Conservation (phyloP, 2,329 filamentous ascomycete species). For the Cercospora zeina region DNA sequence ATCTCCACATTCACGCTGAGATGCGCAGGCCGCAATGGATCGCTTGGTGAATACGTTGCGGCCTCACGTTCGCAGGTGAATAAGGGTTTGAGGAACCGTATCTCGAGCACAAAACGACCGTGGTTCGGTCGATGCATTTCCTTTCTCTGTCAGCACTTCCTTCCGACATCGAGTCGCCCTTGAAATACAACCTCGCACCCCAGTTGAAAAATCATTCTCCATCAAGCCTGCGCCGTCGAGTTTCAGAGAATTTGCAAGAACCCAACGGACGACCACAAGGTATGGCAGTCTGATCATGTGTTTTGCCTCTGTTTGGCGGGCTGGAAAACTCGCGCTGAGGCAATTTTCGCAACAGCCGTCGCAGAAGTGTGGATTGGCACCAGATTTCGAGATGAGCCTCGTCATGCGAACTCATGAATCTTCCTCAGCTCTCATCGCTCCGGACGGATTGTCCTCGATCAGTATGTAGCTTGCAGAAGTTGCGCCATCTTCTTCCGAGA, state of each 20-base stretch:
- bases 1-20: background rate
- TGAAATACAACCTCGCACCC: background rate
- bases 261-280: background rate
- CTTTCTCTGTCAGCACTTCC: background rate
- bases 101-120: background rate
- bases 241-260: conserved; percentile 2
- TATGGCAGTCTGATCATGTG: background rate
- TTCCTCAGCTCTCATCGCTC: background rate
- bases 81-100: background rate
- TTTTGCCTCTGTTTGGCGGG: too few species aligned
- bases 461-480: background rate
- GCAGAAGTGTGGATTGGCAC: background rate
- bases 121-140: background rate
- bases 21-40: background rate
- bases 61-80: background rate
- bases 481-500: background rate
- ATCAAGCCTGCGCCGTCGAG: background rate
- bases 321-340: too few species aligned
- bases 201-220: too few species aligned
- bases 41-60: background rate
- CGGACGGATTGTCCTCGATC: background rate
- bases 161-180: background rate
- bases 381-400: too few species aligned
- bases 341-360: too few species aligned
- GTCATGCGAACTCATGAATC: background rate